Evolutionary conservation across 768 basidiomycete species (phyloP), one percentile per base, ranked within the genome.

Genomic region (Chiua virens): DNA sequence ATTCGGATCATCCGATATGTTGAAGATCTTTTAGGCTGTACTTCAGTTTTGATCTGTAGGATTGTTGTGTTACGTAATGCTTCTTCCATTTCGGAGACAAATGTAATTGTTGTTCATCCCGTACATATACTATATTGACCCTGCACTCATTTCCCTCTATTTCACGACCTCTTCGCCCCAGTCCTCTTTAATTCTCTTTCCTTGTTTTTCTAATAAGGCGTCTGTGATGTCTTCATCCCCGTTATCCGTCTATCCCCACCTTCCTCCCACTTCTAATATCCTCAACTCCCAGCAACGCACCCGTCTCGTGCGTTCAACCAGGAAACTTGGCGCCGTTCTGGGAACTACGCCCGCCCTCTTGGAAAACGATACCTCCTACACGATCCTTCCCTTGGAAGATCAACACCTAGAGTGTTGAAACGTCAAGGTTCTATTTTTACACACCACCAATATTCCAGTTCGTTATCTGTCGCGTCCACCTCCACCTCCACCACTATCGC

Each of bases 241-340:
- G 11, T 63, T 57, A 7, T 41, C 57, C 13, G 48, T 58, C 9
- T 47, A 50, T 48, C 45, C 59, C 6, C 53, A 49, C 23, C 73
- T 63, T 14, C 72, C 72, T 4, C 69, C 71, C 4, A 73, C 72
- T n/a, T 61, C 60, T 25, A 73, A 73, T 36, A 48, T 27, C 27
- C 68, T 74, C 27, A 52, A 65, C 21, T 49, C 66, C 0, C 56
- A 63, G 30, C 64, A 72, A 36, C 72, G 73, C 23, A 49, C 59
- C 2, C 70, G 68, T 40, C 73, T 73, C 18, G 55, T 73, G 14
- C 72, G 72, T 30, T 70, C 72, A 3, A 69, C 72, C 10, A 67
- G 69, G 51, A 73, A 73, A 45, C 58, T 74, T 22, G 68, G 63
- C 35, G 59, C 70, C 5, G 50, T 73, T 38, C 63, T 73, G 47